These are phyloP conservation scores for Sarocladium kiliense DNA, from an alignment of 2,329 filamentous ascomycete species.

Conservation along the genomic window DNA sequence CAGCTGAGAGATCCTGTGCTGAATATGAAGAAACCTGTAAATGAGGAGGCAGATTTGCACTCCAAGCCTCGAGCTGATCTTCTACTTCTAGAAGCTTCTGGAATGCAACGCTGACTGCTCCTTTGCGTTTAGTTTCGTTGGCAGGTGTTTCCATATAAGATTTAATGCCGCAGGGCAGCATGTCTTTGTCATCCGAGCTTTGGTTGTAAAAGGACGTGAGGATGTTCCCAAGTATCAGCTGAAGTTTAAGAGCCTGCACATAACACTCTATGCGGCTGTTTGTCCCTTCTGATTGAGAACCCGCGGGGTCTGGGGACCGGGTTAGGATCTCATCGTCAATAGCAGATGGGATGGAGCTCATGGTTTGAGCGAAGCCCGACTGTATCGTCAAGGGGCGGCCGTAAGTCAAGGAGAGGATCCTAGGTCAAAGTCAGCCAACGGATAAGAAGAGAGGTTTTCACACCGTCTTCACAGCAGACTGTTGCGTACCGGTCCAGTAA, in stretches of 20 bases:
- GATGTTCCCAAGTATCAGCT: neutral
- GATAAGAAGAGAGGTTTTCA: neutral
- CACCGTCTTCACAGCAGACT: no score
- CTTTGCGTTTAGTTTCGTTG: no score
- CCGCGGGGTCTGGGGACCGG: neutral
- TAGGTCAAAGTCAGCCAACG: neutral
- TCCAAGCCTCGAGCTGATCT: no score
- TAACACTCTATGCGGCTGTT: neutral
- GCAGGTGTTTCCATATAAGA: no score
- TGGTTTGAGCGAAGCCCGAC: neutral
- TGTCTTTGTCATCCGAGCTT: no score
- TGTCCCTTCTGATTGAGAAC: neutral
- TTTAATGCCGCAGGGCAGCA: no score
- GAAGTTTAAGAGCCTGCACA: neutral
- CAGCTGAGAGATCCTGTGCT: neutral
- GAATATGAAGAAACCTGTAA: neutral
- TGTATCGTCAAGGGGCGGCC: conserved; percentile 5
- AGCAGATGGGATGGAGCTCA: neutral
- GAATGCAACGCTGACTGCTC: no score
- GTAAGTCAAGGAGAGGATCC: conserved; percentile 1
- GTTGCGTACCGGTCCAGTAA: neutral
- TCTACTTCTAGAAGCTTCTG: no score
- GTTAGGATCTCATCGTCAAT: neutral
- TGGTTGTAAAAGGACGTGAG: no score
- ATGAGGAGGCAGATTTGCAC: no score